These are phyloP conservation scores for Laguncularia racemosa DNA, from an alignment of 345 rosid genomes.

Conservation along the genomic window DNA sequence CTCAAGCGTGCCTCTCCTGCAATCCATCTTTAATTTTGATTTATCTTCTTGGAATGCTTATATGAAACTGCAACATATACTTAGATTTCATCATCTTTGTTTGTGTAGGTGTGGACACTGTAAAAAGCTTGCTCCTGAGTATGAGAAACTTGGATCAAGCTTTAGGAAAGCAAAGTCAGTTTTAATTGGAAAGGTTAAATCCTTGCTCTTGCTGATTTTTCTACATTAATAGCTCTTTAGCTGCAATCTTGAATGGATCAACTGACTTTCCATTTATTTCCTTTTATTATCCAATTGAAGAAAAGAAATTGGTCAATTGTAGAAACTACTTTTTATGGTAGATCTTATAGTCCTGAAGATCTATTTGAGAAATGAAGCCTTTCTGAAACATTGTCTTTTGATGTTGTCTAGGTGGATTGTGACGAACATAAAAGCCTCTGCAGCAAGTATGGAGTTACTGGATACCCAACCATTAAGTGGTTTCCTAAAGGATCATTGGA, in stretches of 20 bases:
- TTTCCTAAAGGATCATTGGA: constrained; percentile 94
- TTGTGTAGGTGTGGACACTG: constrained; percentile 93
- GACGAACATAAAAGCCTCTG: constrained; percentile 92
- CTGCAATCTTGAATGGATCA: not conserved
- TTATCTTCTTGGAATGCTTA: no score
- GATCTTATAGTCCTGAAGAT: not conserved
- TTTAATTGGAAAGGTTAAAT: constrained; percentile 82
- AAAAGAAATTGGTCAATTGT: no score
- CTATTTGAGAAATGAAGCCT: not conserved
- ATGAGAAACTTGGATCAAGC: constrained; percentile 85
- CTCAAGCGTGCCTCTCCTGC: no score
- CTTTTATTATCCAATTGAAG: not conserved
- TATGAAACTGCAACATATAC: no score
- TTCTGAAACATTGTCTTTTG: constrained; percentile 9
- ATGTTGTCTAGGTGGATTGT: constrained; percentile 76
- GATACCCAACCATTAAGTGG: constrained; percentile 97
- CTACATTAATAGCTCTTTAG: not conserved
- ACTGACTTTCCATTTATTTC: not conserved
- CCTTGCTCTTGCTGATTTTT: not conserved
- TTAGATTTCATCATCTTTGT: not conserved
- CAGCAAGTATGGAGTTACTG: constrained; percentile 84
- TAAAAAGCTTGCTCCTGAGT: constrained; percentile 97
- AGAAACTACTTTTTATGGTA: not conserved
- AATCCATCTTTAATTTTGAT: no score
- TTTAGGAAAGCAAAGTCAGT: constrained; percentile 82